Percentiles rank a stretch among this genome's conserved stretches.
These are phyloP conservation scores for Immersiporthe knoxdaviesiana DNA, from an alignment of 2,329 filamentous ascomycete genomes.

Conservation along the genomic window DNA sequence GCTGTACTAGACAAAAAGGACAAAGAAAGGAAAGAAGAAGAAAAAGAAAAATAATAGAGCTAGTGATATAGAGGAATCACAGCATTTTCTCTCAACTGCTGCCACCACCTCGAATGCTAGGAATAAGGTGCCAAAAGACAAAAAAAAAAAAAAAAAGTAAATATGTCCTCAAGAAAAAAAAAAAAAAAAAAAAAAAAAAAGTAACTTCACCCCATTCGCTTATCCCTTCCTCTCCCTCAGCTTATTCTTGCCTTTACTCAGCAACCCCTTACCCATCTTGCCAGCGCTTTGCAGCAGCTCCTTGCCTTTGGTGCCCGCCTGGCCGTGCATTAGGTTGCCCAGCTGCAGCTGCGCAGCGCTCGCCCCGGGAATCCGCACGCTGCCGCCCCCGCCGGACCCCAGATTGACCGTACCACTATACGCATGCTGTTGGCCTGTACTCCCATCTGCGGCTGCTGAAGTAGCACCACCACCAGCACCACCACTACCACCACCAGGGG, in stretches of 20 bases:
- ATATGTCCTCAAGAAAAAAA: not conserved
- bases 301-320: conserved; percentile 83
- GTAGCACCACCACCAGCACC: conserved; percentile 6
- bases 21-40: too few relatives aligned
- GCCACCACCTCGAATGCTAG: too few relatives aligned
- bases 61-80: too few relatives aligned
- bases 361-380: conserved; percentile 41
- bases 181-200: not conserved
- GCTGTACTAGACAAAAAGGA: too few relatives aligned
- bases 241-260: conserved; percentile 89
- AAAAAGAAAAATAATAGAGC: too few relatives aligned
- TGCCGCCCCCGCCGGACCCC: conserved; percentile 11
- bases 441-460: not conserved
- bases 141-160: not conserved
- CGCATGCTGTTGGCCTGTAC: not conserved
- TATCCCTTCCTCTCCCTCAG: conserved; percentile 56
- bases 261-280: conserved; percentile 86
- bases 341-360: conserved; percentile 43
- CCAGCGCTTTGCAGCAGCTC: conserved; percentile 85
- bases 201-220: not conserved
- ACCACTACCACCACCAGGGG: not conserved
- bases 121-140: too few relatives aligned
- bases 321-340: conserved; percentile 53
- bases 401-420: not conserved
- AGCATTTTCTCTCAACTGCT: too few relatives aligned